Evolutionary conservation across 2,329 filamentous ascomycete species (phyloP).

Genomic region (Eutypa lata): DNA sequence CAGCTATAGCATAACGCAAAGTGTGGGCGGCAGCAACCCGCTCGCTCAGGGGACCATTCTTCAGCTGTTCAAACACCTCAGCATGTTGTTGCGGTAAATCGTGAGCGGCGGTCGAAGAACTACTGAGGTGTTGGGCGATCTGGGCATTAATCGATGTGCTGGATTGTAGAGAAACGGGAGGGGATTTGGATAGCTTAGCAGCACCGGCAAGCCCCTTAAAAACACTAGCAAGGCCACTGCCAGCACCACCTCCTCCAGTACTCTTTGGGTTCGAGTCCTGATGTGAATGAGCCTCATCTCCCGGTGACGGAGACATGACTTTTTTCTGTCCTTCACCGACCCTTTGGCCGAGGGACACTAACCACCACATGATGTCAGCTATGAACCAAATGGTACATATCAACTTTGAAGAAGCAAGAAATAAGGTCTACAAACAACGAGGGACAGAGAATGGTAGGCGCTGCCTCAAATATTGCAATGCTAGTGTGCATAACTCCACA

Average conservation of each 20-base stretch:
- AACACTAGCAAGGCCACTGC: constrained; percentile 54
- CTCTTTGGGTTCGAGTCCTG: constrained; percentile 54
- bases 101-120: constrained; percentile 34
- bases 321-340: constrained; percentile 35
- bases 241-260: constrained; percentile 41
- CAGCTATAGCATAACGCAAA: constrained; percentile 53
- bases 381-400: constrained; percentile 4
- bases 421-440: background rate
- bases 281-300: constrained; percentile 53
- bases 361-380: constrained; percentile 40
- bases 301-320: constrained; percentile 59
- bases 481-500: background rate
- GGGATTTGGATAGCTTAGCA: constrained; percentile 50
- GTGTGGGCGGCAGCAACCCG: constrained; percentile 55
- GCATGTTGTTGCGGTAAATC: constrained; percentile 51
- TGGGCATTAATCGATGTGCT: constrained; percentile 33
- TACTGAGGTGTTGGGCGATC: constrained; percentile 44
- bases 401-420: constrained; percentile 4
- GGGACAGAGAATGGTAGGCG: background rate
- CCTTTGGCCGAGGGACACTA: constrained; percentile 42
- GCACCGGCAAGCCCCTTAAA: constrained; percentile 59
- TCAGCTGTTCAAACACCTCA: constrained; percentile 53
- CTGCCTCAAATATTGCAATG: background rate
- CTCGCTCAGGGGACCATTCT: constrained; percentile 48
- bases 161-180: constrained; percentile 41